Conservation (phyloP, 2,329 filamentous ascomycete species). For the Fusarium paranaense region DNA sequence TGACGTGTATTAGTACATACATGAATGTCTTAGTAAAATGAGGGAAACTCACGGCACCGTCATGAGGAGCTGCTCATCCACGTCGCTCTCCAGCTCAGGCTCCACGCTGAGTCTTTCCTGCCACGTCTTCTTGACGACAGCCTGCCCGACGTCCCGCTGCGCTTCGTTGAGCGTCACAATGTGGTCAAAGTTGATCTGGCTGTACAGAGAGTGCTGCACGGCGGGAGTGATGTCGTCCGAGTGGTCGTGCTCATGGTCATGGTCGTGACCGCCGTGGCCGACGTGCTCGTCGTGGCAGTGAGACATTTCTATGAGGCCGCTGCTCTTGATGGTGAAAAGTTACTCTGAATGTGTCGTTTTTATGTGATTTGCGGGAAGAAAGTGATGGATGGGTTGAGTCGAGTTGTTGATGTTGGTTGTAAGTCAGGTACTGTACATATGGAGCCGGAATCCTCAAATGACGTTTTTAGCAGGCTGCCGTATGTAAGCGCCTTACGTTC, state of each 20-base stretch:
- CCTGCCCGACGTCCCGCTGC: conserved; percentile 73
- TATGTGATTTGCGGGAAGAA: background rate
- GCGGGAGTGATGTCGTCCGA: conserved; percentile 92
- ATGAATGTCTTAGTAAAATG: background rate
- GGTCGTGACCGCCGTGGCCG: conserved; percentile 64
- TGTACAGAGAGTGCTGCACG: conserved; percentile 89
- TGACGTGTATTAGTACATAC: conserved; percentile 49
- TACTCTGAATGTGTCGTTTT: background rate
- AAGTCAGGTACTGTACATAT: conserved; percentile 33
- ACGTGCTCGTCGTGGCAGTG: conserved; percentile 65
- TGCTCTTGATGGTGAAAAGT: background rate
- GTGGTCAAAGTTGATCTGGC: conserved; percentile 89
- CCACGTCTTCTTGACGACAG: conserved; percentile 92
- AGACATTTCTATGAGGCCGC: conserved; percentile 48
- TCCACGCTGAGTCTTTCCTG: conserved; percentile 76
- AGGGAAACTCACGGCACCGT: conserved; percentile 78
- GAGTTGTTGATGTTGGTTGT: conserved; percentile 28
- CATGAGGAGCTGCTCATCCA: conserved; percentile 94
- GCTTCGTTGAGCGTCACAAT: conserved; percentile 89
- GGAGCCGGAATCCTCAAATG: conserved; percentile 21
- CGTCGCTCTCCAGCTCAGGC: conserved; percentile 86
- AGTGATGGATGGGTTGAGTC: background rate
- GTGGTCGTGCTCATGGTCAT: conserved; percentile 81
- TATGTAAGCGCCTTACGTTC: conserved; percentile 7
- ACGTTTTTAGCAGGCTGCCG: conserved; percentile 34